Conservation (phyloP, 2,329 filamentous ascomycete genomes). For the Sarocladium oryzae region DNA sequence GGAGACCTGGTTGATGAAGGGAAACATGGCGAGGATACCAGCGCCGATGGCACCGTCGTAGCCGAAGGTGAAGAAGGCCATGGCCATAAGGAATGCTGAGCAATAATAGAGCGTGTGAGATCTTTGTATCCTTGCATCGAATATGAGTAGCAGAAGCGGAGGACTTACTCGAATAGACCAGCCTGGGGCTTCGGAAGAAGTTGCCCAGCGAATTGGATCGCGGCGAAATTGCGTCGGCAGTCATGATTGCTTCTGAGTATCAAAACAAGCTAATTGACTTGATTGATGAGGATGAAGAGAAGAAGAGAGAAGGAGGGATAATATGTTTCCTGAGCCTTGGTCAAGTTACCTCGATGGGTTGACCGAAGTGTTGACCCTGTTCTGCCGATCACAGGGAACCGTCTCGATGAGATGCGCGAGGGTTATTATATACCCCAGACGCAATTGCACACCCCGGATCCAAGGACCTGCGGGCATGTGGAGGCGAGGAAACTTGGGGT, state of each 20-base stretch:
- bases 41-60: constrained; percentile 1
- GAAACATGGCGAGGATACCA: constrained; percentile 3
- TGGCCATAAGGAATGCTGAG: constrained; percentile 2
- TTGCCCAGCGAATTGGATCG: constrained; percentile 3
- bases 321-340: background rate
- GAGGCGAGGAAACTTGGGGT: background rate
- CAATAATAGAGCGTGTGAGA: no score
- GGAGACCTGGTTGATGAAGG: constrained; percentile 1
- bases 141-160: background rate
- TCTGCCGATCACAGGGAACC: no score
- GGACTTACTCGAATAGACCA: background rate
- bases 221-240: background rate
- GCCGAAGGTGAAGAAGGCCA: constrained; percentile 1
- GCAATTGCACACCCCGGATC: no score
- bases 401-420: no score
- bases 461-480: background rate
- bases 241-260: background rate
- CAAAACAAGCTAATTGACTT: no score
- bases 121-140: no score
- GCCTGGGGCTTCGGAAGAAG: background rate
- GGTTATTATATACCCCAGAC: no score
- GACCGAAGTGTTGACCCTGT: no score
- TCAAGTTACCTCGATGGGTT: background rate
- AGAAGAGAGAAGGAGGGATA: background rate
- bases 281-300: background rate